phyloP scores from a whole-genome alignment of 2,329 filamentous ascomycete genomes.

The Moelleriella libera region DNA sequence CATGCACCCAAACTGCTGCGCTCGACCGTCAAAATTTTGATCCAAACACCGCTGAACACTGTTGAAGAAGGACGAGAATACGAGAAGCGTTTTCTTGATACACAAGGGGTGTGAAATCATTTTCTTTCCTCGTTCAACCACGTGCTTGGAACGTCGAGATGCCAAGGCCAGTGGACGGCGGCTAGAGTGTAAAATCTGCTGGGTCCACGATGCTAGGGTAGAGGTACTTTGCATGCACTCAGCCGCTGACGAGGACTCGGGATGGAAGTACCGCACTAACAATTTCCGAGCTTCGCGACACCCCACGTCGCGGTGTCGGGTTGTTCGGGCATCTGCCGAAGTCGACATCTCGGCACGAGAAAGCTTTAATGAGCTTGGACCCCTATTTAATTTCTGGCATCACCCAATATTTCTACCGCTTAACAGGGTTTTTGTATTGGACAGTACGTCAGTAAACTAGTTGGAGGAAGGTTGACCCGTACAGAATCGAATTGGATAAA shows the following conservation, averaged over 20 bases:
- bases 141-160: no score
- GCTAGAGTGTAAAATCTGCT: not conserved
- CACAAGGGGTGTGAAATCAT: no score
- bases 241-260: constrained; percentile 9
- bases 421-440: not conserved
- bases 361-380: constrained; percentile 1
- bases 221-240: constrained; percentile 12
- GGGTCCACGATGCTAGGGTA: constrained; percentile 15
- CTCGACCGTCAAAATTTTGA: no score
- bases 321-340: not conserved
- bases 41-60: no score
- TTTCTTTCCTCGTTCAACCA: no score
- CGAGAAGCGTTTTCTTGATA: no score
- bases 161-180: no score
- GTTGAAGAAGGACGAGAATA: no score
- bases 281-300: constrained; percentile 14
- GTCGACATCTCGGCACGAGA: not conserved
- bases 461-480: no score
- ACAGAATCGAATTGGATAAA: no score
- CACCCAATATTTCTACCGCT: not conserved
- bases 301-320: not conserved
- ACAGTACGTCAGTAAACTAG: no score
- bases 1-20: not conserved
- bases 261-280: constrained; percentile 22
- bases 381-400: not conserved